Percentiles rank a stretch among this genome's conserved stretches.
These are phyloP conservation scores for Metschnikowia noctiluminum DNA, from an alignment of 805 yeast genomes.

Conservation along the genomic window DNA sequence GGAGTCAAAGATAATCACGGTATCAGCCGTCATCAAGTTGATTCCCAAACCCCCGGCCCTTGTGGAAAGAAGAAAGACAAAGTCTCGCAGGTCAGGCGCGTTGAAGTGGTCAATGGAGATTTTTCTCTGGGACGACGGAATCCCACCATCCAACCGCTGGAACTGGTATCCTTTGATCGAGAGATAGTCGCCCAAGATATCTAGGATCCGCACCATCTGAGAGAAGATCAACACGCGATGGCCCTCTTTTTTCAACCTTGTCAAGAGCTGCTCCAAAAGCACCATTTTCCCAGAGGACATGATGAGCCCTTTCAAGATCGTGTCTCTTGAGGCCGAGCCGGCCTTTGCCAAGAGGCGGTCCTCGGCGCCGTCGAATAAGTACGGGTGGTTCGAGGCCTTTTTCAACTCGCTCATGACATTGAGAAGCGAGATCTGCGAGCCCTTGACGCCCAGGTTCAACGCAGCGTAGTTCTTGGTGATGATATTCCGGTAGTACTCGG, in stretches of 20 bases:
- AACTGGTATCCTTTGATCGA: slow-evolving; percentile 82
- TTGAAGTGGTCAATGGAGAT: slow-evolving; percentile 95
- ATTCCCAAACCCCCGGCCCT: slow-evolving; percentile 99
- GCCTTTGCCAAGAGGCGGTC: slow-evolving; percentile 69
- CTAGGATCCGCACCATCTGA: slow-evolving; percentile 96
- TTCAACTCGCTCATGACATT: slow-evolving; percentile 95
- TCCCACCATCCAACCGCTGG: slow-evolving; percentile 95
- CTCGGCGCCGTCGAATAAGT: slow-evolving; percentile 90
- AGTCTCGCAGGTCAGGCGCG: slow-evolving; percentile 89
- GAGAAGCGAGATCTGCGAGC: slow-evolving; percentile 75
- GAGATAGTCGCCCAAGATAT: slow-evolving; percentile 89
- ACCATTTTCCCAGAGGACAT: slow-evolving; percentile 99
- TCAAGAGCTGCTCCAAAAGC: slow-evolving; percentile 80
- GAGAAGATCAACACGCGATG: slow-evolving; percentile 93
- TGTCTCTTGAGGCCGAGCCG: slow-evolving; percentile 67
- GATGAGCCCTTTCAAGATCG: slow-evolving; percentile 80
- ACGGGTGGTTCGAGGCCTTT: slow-evolving; percentile 97
- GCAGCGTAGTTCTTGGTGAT: slow-evolving; percentile 91
- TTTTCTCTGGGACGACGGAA: slow-evolving; percentile 90
- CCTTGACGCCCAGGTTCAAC: slow-evolving; percentile 73
- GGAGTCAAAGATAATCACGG: slow-evolving; percentile 95
- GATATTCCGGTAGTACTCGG: slow-evolving; percentile 91
- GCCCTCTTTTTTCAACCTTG: slow-evolving; percentile 85
- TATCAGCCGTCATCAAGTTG: slow-evolving; percentile 98
- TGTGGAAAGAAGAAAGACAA: slow-evolving; percentile 84